Evolutionary conservation across 371 early-diverging fungal species (phyloP), one percentile per base, ranked within the genome.

Genomic region (Mucor sp.): DNA sequence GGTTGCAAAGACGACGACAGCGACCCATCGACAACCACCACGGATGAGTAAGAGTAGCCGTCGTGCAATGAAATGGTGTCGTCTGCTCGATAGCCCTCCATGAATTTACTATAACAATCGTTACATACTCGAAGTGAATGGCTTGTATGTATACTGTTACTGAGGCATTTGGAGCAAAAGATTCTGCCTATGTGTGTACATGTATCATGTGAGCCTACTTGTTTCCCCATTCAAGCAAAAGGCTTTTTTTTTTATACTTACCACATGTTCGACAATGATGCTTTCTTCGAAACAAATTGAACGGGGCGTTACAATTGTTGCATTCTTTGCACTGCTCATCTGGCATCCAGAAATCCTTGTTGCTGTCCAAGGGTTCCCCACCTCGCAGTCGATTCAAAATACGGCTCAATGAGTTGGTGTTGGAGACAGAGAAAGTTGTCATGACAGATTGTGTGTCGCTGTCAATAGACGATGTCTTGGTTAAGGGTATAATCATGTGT

Each of bases 251-350:
- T 25, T 7, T 23, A n/a, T 30, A 59, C 33, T 33, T 79, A 87
- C 92, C 93, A 75, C 95, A 94, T 39, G 92, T 87, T 23, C 95
- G 85, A 69, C 95, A 94, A 70, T 94, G 95, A 70, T 94, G 95
- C 65, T 87, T 91, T 48, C 94, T 76, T 56, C 91, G 76, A 66
- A 91, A 86, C 1, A 87, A 63, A 33, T 84, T 85, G 69, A 94
- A 94, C 0, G 87, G 85, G 23, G 74, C 73, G 58, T 87, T 88
- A 71, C 95, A 94, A 15, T 90, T 86, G 74, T 86, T 91, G 73
- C 95, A 94, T 65, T 91, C 90, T 69, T 89, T 88, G 64, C 87
- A 88, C 60, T 84, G 79, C 59, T 91, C 94, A 71, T 94, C 94
- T 15, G 87, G 85, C 91, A 93, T 94, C 94, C 94, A 93, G 65